phyloP scores from a whole-genome alignment of 805 yeast species.

The Tetrapisispora arboricola region DNA sequence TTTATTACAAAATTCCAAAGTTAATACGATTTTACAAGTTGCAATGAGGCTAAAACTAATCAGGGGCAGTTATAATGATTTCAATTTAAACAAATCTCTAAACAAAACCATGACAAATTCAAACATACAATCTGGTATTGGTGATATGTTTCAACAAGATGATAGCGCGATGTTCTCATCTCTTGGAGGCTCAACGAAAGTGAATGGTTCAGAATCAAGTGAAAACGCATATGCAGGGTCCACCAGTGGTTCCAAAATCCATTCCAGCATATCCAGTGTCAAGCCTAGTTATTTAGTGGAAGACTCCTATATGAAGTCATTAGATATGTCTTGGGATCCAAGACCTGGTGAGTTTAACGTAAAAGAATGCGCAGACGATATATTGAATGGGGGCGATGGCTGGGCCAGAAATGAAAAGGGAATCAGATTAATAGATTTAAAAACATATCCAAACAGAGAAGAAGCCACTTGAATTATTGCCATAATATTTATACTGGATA shows the following conservation, averaged over 20 bases:
- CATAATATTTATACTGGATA: too few species aligned
- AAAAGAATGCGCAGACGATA: conserved; percentile 61
- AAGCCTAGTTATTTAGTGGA: conserved; percentile 41
- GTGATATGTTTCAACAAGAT: neutral
- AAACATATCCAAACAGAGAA: neutral
- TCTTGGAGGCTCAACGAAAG: neutral
- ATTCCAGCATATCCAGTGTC: conserved; percentile 20
- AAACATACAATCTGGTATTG: neutral
- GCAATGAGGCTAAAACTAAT: conserved; percentile 39
- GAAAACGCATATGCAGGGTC: neutral
- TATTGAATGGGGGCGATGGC: conserved; percentile 62
- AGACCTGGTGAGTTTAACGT: conserved; percentile 53
- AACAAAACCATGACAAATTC: neutral
- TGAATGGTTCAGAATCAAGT: neutral
- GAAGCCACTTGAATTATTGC: neutral
- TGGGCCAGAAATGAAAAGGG: conserved; percentile 39
- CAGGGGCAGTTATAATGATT: conserved; percentile 30
- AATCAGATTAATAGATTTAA: conserved; percentile 23
- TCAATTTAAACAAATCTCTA: conserved; percentile 7
- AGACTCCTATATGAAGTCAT: conserved; percentile 41
- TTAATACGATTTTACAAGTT: conserved; percentile 64
- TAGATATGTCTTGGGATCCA: conserved; percentile 53
- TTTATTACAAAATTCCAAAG: conserved; percentile 64
- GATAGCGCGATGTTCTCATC: neutral
- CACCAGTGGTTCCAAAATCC: neutral